Evolutionary conservation across 164 flowering plant genomes (phyloP).

Genomic region (Piper longum): DNA sequence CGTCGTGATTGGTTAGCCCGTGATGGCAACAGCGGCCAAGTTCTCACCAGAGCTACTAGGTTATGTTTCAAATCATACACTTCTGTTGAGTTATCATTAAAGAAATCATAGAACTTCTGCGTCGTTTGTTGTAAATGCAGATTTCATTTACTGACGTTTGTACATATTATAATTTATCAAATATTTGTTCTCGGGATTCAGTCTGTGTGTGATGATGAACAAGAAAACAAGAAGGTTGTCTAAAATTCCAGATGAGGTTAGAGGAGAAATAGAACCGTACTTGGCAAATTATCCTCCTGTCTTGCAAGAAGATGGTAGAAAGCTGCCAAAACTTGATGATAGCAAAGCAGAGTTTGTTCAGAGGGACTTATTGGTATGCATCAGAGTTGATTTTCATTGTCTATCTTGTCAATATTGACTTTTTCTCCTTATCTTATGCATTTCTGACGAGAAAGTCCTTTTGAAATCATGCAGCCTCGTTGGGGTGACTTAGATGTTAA

Average conservation of each 20-base stretch:
- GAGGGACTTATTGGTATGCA: conserved; percentile 58
- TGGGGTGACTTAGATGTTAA: conserved; percentile 90
- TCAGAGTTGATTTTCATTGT: not conserved
- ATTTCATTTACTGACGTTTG: not conserved
- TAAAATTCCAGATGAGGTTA: conserved; percentile 71
- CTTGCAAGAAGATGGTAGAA: conserved; percentile 58
- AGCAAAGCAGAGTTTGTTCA: conserved; percentile 47
- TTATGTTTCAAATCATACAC: conserved; percentile 10
- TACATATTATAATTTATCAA: too few relatives aligned
- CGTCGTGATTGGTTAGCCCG: conserved; percentile 88
- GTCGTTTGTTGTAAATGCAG: not conserved
- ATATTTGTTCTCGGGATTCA: conserved; percentile 13
- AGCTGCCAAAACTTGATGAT: conserved; percentile 48
- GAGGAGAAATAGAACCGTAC: conserved; percentile 58
- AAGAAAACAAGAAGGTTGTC: conserved; percentile 62
- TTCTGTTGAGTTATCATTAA: not conserved
- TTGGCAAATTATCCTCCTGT: conserved; percentile 42
- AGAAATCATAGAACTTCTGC: not conserved
- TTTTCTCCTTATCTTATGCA: not conserved
- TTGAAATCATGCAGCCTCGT: conserved; percentile 39
- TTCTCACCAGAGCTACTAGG: conserved; percentile 85
- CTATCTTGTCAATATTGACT: not conserved
- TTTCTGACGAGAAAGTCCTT: not conserved
- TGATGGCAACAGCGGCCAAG: conserved; percentile 66
- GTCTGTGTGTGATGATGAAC: conserved; percentile 90